A percentile compares a stretch with the other conserved stretches of the same genome.
phyloP scores from a whole-genome alignment of 75 land plant species.

The Picea glauca region DNA sequence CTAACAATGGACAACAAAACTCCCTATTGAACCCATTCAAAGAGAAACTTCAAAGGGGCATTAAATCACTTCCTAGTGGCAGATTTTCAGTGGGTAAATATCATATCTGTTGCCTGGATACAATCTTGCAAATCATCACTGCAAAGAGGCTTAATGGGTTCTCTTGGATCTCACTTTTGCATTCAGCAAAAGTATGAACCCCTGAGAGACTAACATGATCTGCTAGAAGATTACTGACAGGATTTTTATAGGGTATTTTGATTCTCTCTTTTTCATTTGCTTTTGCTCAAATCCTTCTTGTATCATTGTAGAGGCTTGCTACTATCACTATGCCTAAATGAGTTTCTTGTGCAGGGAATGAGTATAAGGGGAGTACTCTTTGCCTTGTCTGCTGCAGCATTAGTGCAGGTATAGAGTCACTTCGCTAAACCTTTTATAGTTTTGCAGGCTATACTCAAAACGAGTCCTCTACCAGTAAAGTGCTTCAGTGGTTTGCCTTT shows the following conservation, averaged over 20 bases:
- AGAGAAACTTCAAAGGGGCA: too few relatives aligned
- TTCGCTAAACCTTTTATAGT: neutral
- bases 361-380: slow-evolving; percentile 42
- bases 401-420: slow-evolving; percentile 62
- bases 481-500: neutral
- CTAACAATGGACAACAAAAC: too few relatives aligned
- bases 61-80: too few relatives aligned
- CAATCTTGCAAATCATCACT: too few relatives aligned
- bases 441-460: neutral
- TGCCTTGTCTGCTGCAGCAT: slow-evolving; percentile 74
- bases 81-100: too few relatives aligned
- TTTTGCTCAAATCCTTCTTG: neutral
- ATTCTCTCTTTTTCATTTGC: neutral
- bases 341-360: slow-evolving; percentile 46
- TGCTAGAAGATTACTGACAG: neutral
- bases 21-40: too few relatives aligned
- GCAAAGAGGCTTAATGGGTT: neutral
- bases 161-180: neutral
- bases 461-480: neutral
- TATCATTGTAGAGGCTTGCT: neutral
- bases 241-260: neutral
- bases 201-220: too few relatives aligned
- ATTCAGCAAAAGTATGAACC: neutral
- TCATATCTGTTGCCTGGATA: too few relatives aligned
- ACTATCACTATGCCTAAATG: neutral